These are phyloP conservation scores for Suillus fuscotomentosus DNA, from an alignment of 768 basidiomycete species.

Conservation along the genomic window DNA sequence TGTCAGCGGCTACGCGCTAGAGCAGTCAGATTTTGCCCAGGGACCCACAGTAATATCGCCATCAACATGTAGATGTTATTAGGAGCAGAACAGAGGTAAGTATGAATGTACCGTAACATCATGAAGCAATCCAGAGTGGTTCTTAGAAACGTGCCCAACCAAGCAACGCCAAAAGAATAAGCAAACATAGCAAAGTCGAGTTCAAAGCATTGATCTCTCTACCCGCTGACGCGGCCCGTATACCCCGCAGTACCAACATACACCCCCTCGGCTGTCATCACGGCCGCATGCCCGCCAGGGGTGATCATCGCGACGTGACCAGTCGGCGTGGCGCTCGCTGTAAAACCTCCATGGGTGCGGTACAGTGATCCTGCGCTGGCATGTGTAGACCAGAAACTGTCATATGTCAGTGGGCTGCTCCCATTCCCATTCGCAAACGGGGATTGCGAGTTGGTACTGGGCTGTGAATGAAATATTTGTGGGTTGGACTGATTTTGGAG, in stretches of 20 bases:
- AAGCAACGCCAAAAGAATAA: not conserved
- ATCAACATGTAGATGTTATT: not conserved
- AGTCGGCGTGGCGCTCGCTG: slow-evolving; percentile 20
- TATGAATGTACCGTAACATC: not conserved
- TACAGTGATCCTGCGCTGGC: slow-evolving; percentile 32
- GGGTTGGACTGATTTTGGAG: slow-evolving; percentile 8
- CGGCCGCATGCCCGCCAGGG: slow-evolving; percentile 27
- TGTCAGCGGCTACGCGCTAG: not conserved
- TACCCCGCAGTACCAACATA: slow-evolving; percentile 26
- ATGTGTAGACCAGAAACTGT: slow-evolving; percentile 64
- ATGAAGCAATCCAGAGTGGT: slow-evolving; percentile 1
- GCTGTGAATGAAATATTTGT: not conserved
- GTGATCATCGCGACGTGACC: slow-evolving; percentile 33
- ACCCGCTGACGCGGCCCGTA: not conserved
- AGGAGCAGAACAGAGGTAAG: not conserved
- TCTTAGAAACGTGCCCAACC: not conserved
- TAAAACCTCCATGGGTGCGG: slow-evolving; percentile 28
- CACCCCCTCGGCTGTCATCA: slow-evolving; percentile 32
- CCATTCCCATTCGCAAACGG: slow-evolving; percentile 17
- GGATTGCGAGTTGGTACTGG: slow-evolving; percentile 16
- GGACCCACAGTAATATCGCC: not conserved
- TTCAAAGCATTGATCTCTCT: not conserved
- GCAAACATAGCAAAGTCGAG: not conserved
- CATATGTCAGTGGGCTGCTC: slow-evolving; percentile 46
- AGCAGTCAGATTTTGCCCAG: not conserved